Conservation (phyloP, 495 filamentous ascomycete genomes). For the Neurospora sublineolata region DNA sequence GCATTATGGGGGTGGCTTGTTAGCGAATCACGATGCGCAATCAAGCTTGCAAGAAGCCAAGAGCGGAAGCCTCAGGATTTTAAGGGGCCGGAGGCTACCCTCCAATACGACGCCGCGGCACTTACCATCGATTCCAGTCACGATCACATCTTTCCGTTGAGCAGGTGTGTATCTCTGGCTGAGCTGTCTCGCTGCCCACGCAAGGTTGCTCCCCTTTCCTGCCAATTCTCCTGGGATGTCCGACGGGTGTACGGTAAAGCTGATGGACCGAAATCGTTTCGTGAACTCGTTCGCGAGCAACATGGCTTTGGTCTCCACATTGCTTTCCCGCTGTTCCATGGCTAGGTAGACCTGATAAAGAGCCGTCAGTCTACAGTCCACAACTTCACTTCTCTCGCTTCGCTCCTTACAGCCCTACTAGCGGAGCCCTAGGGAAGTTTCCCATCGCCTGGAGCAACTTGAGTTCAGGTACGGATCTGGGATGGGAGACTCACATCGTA, state of each 20-base stretch:
- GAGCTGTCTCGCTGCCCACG: constrained; percentile 52
- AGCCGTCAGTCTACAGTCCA: background rate
- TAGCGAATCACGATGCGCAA: constrained; percentile 16
- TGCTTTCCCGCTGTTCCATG: constrained; percentile 54
- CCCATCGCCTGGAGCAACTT: background rate
- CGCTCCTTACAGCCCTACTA: background rate
- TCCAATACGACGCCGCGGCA: constrained; percentile 1
- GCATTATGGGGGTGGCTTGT: constrained; percentile 17
- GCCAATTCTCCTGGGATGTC: constrained; percentile 51
- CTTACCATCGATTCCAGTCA: constrained; percentile 61
- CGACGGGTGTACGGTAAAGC: constrained; percentile 48
- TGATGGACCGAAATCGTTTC: constrained; percentile 48
- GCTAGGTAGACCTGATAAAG: constrained; percentile 49
- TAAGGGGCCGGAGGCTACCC: background rate
- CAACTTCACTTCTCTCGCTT: background rate
- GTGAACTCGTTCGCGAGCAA: constrained; percentile 42
- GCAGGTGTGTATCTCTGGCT: constrained; percentile 41
- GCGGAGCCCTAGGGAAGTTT: background rate
- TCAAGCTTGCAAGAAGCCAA: background rate
- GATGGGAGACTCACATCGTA: constrained; percentile 48
- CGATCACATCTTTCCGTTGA: constrained; percentile 46
- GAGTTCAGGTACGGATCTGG: background rate
- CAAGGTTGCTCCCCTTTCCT: constrained; percentile 58
- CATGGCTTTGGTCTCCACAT: constrained; percentile 42
- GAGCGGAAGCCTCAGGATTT: background rate